Evolutionary conservation across 495 filamentous ascomycete genomes (phyloP).

Genomic region (Penicillium maclennaniae): DNA sequence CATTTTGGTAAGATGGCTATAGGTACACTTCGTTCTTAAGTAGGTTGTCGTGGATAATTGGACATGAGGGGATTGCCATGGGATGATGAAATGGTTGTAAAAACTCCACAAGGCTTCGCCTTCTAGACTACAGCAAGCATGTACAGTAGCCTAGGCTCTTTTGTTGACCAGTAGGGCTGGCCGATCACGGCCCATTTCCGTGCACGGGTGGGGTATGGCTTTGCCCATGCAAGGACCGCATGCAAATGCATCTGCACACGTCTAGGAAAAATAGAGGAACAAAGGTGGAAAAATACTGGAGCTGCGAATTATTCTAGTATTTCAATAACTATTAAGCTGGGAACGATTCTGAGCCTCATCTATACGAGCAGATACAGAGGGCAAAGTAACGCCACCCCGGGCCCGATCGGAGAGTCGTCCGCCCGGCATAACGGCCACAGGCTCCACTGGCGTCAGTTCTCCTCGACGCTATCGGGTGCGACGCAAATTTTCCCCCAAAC

Average conservation of each 20-base stretch:
- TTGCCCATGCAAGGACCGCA: background rate
- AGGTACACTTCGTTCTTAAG: background rate
- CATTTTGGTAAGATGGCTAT: background rate
- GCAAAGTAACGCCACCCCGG: conserved; percentile 16
- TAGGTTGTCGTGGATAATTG: background rate
- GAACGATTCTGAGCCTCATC: background rate
- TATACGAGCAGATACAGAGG: background rate
- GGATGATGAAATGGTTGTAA: too few species aligned
- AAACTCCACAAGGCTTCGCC: background rate
- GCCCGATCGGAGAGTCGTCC: conserved; percentile 16
- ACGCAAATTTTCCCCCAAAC: conserved; percentile 5
- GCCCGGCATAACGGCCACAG: background rate
- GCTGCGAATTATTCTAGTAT: background rate
- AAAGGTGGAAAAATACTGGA: background rate
- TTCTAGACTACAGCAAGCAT: background rate
- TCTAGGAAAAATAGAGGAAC: too few species aligned
- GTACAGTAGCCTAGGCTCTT: background rate
- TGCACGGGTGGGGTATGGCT: background rate
- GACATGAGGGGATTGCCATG: background rate
- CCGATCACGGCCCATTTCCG: background rate
- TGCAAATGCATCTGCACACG: background rate
- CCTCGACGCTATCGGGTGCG: conserved; percentile 1
- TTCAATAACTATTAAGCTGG: background rate
- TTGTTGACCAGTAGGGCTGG: background rate
- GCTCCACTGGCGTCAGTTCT: background rate